phyloP scores from a whole-genome alignment of 371 early-diverging fungal genomes.

The Lichtheimia corymbifera region DNA sequence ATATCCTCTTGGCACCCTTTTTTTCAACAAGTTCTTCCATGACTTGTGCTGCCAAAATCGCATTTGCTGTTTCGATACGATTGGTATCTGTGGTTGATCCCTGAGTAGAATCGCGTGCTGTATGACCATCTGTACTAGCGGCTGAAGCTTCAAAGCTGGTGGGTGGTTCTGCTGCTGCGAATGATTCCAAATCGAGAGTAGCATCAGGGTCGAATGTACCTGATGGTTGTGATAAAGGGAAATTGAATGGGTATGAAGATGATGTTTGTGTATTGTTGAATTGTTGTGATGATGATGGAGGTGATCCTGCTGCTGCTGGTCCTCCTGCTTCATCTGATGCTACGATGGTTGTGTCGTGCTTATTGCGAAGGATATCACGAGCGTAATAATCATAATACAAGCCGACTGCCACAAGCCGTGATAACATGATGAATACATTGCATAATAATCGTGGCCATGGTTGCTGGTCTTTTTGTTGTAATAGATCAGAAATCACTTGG shows the following conservation, averaged over 20 bases:
- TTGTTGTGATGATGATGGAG: constrained; percentile 12
- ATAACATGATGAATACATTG: constrained; percentile 25
- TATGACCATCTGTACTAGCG: background rate
- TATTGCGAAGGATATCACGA: background rate
- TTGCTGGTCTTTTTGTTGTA: constrained; percentile 19
- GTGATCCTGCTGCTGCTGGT: constrained; percentile 5
- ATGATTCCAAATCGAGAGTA: constrained; percentile 36
- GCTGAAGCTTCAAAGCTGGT: background rate
- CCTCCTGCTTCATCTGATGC: background rate
- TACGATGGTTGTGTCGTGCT: no score
- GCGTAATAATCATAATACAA: constrained; percentile 23
- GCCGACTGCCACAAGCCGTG: constrained; percentile 33
- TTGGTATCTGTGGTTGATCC: background rate
- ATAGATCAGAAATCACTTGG: constrained; percentile 19
- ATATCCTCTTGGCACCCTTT: constrained; percentile 35
- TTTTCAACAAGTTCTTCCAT: constrained; percentile 44
- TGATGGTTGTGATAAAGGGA: constrained; percentile 26
- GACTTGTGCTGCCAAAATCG: constrained; percentile 32
- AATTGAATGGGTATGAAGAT: constrained; percentile 10
- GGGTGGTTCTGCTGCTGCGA: constrained; percentile 23
- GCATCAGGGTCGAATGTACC: constrained; percentile 36
- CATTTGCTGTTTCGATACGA: constrained; percentile 22
- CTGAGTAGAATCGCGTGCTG: constrained; percentile 10
- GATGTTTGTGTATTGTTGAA: constrained; percentile 20
- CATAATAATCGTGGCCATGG: constrained; percentile 27